Evolutionary conservation across 306 rosid species (phyloP).

Genomic region (Dryas drummondii): DNA sequence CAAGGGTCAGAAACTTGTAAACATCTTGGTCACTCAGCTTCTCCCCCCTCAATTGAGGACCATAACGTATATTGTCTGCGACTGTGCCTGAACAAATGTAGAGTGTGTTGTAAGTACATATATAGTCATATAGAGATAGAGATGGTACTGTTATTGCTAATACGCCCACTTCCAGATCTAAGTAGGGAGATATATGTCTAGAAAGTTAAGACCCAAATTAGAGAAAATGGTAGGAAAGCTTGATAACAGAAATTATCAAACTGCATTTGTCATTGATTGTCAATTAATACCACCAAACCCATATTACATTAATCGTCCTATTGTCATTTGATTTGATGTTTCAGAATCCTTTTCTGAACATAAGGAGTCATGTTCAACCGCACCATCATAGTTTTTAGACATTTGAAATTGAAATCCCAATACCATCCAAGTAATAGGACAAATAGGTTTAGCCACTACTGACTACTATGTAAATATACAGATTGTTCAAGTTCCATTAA

Average conservation of each 20-base stretch:
- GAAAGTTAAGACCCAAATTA: too few relatives aligned
- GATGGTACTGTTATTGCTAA: too few relatives aligned
- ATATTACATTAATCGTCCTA: background rate
- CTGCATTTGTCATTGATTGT: too few relatives aligned
- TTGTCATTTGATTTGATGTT: background rate
- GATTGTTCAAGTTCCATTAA: background rate
- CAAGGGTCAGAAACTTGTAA: conserved; percentile 59
- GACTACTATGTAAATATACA: background rate
- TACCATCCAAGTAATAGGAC: conserved; percentile 1
- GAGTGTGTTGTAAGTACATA: too few relatives aligned
- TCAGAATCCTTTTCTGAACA: background rate
- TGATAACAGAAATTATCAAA: too few relatives aligned
- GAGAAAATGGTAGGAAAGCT: too few relatives aligned
- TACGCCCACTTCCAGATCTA: too few relatives aligned
- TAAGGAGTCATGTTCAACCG: background rate
- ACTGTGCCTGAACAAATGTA: conserved; percentile 57
- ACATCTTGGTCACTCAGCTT: conserved; percentile 65
- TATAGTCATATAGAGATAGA: too few relatives aligned
- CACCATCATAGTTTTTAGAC: background rate
- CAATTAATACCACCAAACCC: too few relatives aligned
- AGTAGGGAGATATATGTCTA: too few relatives aligned
- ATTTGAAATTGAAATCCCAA: background rate
- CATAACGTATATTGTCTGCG: conserved; percentile 79
- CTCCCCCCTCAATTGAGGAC: conserved; percentile 69
- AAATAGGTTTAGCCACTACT: conserved; percentile 8